A percentile compares a stretch with the other conserved stretches of the same genome.
Conservation (phyloP, 192 early-diverging fungal genomes). For the Coemansia guatemalensis region DNA sequence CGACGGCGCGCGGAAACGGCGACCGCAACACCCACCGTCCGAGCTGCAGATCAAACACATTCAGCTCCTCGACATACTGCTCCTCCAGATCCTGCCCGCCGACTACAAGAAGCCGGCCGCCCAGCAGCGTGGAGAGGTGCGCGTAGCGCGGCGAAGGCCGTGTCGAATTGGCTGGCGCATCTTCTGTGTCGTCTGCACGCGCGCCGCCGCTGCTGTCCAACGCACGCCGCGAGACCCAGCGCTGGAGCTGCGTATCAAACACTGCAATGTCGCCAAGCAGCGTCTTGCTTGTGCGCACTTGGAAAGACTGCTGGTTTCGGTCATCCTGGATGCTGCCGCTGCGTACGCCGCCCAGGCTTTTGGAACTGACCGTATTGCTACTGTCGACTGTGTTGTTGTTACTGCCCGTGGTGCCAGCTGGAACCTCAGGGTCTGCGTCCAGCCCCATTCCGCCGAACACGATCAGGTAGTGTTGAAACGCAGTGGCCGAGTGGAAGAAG, state of each 20-base stretch:
- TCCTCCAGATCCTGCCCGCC: slow-evolving; percentile 79
- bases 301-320: slow-evolving; percentile 56
- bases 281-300: slow-evolving; percentile 52
- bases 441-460: slow-evolving; percentile 83
- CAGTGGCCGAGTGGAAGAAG: slow-evolving; percentile 76
- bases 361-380: not conserved
- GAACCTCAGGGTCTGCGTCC: slow-evolving; percentile 25
- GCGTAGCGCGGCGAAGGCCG: slow-evolving; percentile 73
- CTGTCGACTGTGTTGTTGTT: not conserved
- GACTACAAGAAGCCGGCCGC: slow-evolving; percentile 63
- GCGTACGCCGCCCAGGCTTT: slow-evolving; percentile 8
- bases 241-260: slow-evolving; percentile 57
- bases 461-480: slow-evolving; percentile 62
- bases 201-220: slow-evolving; percentile 11
- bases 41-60: slow-evolving; percentile 69
- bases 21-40: slow-evolving; percentile 67
- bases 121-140: slow-evolving; percentile 68
- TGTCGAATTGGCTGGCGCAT: slow-evolving; percentile 35
- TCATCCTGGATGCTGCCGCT: slow-evolving; percentile 30
- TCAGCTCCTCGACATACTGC: slow-evolving; percentile 76
- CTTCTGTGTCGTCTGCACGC: not conserved
- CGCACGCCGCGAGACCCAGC: slow-evolving; percentile 49
- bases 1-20: slow-evolving; percentile 72
- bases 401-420: not conserved
- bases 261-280: slow-evolving; percentile 71